Evolutionary conservation across 176 grass and related monocot genomes (phyloP).

Genomic region (Otatea glauca): DNA sequence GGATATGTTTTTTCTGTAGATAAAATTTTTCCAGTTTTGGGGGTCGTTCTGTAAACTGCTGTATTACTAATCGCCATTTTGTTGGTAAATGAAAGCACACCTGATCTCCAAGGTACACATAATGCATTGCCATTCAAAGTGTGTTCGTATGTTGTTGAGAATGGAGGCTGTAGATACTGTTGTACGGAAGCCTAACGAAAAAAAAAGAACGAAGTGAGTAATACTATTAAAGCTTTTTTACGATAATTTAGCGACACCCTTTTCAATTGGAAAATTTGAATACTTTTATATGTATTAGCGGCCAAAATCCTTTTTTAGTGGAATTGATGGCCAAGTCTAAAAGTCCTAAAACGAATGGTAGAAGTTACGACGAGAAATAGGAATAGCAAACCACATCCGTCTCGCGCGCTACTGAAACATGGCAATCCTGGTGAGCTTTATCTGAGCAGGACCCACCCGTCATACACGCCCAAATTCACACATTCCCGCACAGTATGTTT

Average conservation of each 20-base stretch:
- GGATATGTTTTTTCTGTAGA: constrained; percentile 55
- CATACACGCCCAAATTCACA: neutral
- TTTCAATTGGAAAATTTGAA: too few species aligned
- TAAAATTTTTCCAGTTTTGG: constrained; percentile 34
- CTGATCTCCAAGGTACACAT: constrained; percentile 4
- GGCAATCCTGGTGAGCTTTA: neutral
- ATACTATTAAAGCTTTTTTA: neutral
- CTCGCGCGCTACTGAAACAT: too few species aligned
- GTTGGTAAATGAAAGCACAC: constrained; percentile 51
- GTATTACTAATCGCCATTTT: constrained; percentile 36
- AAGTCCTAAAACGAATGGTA: neutral
- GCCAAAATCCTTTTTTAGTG: neutral
- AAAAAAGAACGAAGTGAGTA: neutral
- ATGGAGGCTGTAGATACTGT: neutral
- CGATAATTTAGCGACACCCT: neutral
- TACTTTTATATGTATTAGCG: neutral
- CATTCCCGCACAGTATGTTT: neutral
- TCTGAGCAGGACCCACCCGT: neutral
- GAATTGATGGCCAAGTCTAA: neutral
- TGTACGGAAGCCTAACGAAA: neutral
- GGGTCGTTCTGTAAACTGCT: constrained; percentile 33
- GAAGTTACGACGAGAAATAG: neutral
- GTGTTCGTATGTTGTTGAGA: neutral
- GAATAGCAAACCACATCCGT: neutral
- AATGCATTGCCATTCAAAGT: neutral